These are phyloP conservation scores for Wallacemonas sp. DNA, from an alignment of 208 protist species.

Conservation along the genomic window DNA sequence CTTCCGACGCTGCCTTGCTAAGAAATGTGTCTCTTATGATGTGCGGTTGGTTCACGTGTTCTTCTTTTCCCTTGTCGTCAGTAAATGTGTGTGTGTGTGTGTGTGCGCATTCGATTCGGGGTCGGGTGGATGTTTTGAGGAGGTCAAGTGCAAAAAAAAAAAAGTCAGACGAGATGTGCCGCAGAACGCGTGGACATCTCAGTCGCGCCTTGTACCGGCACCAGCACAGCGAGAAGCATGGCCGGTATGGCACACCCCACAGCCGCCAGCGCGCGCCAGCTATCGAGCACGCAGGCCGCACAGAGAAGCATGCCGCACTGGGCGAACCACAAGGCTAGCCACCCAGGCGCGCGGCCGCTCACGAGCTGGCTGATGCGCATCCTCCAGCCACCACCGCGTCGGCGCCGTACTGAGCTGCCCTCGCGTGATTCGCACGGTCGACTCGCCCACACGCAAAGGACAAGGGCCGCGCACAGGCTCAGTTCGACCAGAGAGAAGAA, in stretches of 20 bases:
- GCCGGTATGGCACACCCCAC: neutral
- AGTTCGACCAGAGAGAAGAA: constrained; percentile 11
- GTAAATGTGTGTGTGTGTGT: too few relatives aligned
- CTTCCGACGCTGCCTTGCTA: too few relatives aligned
- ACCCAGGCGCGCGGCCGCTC: neutral
- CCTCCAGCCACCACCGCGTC: neutral
- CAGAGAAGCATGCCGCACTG: neutral
- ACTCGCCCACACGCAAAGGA: neutral
- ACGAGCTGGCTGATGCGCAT: neutral
- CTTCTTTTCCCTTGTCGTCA: too few relatives aligned
- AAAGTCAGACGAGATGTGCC: neutral
- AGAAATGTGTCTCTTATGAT: too few relatives aligned
- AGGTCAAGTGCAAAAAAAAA: too few relatives aligned
- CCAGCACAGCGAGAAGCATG: neutral
- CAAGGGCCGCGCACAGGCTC: constrained; percentile 22
- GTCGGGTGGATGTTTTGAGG: too few relatives aligned
- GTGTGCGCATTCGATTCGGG: too few relatives aligned
- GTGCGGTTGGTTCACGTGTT: too few relatives aligned
- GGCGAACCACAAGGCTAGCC: neutral
- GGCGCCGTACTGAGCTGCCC: too few relatives aligned
- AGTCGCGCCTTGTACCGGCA: neutral
- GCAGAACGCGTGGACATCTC: neutral
- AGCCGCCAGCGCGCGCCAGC: neutral
- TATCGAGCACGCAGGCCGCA: neutral
- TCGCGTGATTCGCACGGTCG: neutral